Evolutionary conservation across 495 filamentous ascomycete species (phyloP), one percentile per base, ranked within the genome.

Genomic region (Xylaria longipes): DNA sequence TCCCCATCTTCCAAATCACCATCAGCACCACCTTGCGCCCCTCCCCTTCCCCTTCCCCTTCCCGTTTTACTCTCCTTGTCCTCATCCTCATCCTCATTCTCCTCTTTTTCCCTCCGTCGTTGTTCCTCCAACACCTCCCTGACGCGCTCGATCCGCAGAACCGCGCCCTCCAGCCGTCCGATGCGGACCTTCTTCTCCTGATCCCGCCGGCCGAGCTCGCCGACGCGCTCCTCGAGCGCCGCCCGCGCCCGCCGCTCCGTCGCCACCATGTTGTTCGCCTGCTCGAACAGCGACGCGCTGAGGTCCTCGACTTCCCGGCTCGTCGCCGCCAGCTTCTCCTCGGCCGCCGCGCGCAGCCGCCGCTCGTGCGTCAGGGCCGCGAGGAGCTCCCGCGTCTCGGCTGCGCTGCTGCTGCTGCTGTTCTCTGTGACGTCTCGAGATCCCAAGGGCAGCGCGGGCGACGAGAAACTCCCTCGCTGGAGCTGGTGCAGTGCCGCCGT

Each of bases 201-300:
- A 73, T 95, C 93, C 48, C 93, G 77, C 39, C 86, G 81, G 80
- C 95, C 92, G 45, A 95, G 80, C 73, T 91, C 85, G 35, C 80
- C 86, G 0, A 95, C 88, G 39, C 92, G 79, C 78, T 93, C 91
- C 79, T 97, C 94, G 39, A 98, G 84, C 79, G 87, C 88, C 8
- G 92, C 93, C 50, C 93, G 83, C 43, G 92, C 93, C 78, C 91
- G 89, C 57, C 96, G 86, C 85, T 98, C 96, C 75, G 89, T 83
- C 20, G 95, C 94, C 31, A 99, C 96, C 95, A 99, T 98, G 84
- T 97, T 93, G 76, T 98, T 98, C 22, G 96, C 96, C 81, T 97
- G 91, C 78, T 93, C 90, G 82, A 99, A 99, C 63, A 99, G 84
- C 73, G 91, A 89, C 57, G 90, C 92, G 43, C 89, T 93, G 73